A percentile compares a stretch with the other conserved stretches of the same genome.
phyloP scores from a whole-genome alignment of 805 yeast species.

The Teunomyces funiuensis region DNA sequence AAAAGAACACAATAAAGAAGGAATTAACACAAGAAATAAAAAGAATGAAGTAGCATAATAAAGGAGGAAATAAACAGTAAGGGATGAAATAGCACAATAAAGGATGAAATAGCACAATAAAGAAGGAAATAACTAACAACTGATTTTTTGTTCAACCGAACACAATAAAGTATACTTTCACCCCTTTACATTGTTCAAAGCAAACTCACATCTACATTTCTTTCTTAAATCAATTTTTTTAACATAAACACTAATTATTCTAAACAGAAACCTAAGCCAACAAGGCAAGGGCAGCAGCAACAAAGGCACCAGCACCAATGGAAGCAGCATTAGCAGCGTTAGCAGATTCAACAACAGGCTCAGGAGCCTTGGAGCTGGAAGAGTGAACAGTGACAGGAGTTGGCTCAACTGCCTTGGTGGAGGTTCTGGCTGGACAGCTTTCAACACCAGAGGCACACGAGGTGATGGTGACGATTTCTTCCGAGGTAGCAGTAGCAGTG shows the following conservation, averaged over 20 bases:
- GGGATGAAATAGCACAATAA: too few relatives aligned
- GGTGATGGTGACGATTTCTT: slow-evolving; percentile 28
- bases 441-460: slow-evolving; percentile 26
- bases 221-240: too few relatives aligned
- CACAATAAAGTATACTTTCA: too few relatives aligned
- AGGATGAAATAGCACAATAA: too few relatives aligned
- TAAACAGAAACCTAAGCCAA: slow-evolving; percentile 11
- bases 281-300: slow-evolving; percentile 15
- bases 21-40: too few relatives aligned
- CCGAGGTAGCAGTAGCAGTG: slow-evolving; percentile 19
- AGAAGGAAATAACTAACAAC: too few relatives aligned
- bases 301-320: slow-evolving; percentile 15
- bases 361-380: slow-evolving; percentile 15
- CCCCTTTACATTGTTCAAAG: too few relatives aligned
- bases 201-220: too few relatives aligned
- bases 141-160: too few relatives aligned
- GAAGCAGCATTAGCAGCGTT: slow-evolving; percentile 15
- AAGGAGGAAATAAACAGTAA: too few relatives aligned
- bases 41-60: too few relatives aligned
- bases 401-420: slow-evolving; percentile 2
- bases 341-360: slow-evolving; percentile 21
- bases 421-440: slow-evolving; percentile 24
- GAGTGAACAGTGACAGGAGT: slow-evolving; percentile 15
- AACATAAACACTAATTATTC: not conserved
- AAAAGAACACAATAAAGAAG: too few relatives aligned